A percentile compares a stretch with the other conserved stretches of the same genome.
phyloP scores from a whole-genome alignment of 306 rosid genomes.

The Vigna trinervia region DNA sequence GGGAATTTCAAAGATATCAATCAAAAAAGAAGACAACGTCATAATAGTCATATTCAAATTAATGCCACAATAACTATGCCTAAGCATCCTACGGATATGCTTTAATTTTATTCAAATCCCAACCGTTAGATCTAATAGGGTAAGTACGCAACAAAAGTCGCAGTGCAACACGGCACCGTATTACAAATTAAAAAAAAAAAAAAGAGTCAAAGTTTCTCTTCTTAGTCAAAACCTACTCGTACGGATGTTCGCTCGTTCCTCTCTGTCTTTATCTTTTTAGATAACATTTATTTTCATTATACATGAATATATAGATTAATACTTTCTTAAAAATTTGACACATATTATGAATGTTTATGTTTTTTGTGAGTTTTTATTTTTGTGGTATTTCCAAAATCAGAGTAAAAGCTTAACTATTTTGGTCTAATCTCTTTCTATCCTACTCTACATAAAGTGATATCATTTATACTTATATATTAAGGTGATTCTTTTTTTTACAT shows the following conservation, averaged over 20 bases:
- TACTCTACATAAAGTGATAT: no score
- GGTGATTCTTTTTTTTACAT: no score
- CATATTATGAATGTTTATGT: no score
- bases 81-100: background rate
- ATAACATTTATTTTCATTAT: no score
- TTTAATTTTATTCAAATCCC: background rate
- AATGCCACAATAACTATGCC: background rate
- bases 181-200: background rate
- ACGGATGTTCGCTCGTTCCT: slow-evolving; percentile 38
- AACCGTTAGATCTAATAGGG: slow-evolving; percentile 20
- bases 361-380: no score
- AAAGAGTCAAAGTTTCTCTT: slow-evolving; percentile 13
- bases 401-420: no score
- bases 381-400: no score
- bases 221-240: background rate
- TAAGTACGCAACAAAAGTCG: slow-evolving; percentile 2
- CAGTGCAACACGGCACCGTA: slow-evolving; percentile 12
- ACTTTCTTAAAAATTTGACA: no score
- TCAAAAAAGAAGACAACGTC: slow-evolving; percentile 23
- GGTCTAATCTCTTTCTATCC: no score
- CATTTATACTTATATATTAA: no score
- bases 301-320: no score
- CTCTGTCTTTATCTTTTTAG: background rate
- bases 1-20: slow-evolving; percentile 13
- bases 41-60: background rate